Conservation (phyloP, 805 yeast species). For the Wickerhamiella sergipiensis region DNA sequence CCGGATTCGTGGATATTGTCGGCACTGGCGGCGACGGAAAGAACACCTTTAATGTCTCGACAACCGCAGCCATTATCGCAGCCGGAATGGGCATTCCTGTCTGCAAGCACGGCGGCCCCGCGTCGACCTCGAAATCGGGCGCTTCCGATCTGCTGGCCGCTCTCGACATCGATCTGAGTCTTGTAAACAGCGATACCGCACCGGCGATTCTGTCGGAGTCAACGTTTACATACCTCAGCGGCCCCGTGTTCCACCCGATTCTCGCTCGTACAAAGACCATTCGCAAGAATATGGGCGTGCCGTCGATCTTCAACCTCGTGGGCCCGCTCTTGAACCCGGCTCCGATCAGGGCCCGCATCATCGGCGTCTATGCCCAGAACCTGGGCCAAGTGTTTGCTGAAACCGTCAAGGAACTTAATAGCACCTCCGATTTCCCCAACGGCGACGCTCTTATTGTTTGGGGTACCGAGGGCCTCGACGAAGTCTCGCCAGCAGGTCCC, state of each 20-base stretch:
- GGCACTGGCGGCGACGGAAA: constrained; percentile 99
- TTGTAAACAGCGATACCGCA: constrained; percentile 49
- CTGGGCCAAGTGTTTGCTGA: constrained; percentile 77
- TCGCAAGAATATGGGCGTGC: constrained; percentile 71
- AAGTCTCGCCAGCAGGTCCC: constrained; percentile 77
- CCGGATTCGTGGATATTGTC: constrained; percentile 71
- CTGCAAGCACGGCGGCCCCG: constrained; percentile 96
- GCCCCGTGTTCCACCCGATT: constrained; percentile 89
- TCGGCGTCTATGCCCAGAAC: constrained; percentile 75
- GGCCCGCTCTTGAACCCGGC: constrained; percentile 94
- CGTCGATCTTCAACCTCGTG: constrained; percentile 83
- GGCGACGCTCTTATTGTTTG: constrained; percentile 68
- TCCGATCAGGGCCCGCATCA: constrained; percentile 59
- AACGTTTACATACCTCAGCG: constrained; percentile 60
- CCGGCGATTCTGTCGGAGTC: constrained; percentile 38
- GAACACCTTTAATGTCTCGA: constrained; percentile 90
- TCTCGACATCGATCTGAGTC: constrained; percentile 70
- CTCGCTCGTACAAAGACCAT: constrained; percentile 72
- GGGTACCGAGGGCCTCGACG: constrained; percentile 88
- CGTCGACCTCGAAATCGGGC: constrained; percentile 85
- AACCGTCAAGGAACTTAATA: constrained; percentile 56
- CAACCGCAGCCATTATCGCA: constrained; percentile 86
- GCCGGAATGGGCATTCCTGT: constrained; percentile 75
- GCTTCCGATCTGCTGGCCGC: constrained; percentile 76
- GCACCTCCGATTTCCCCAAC: constrained; percentile 29